Conservation (phyloP, 805 yeast species). For the Lipomyces mesembrius region DNA sequence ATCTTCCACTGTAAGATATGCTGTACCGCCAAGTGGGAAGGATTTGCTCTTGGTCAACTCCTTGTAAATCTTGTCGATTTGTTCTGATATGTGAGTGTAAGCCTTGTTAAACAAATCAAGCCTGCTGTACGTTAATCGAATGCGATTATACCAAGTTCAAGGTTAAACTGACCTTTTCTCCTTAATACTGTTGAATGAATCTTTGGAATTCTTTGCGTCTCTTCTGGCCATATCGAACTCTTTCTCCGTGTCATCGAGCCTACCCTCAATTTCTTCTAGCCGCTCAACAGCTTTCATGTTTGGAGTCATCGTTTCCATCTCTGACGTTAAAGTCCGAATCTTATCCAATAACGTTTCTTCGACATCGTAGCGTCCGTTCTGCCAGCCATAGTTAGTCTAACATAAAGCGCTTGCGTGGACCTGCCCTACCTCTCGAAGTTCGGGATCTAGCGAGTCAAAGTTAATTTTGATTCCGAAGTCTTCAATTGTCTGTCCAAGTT, state of each 20-base stretch:
- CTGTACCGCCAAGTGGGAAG: conserved; percentile 89
- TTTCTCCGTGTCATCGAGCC: conserved; percentile 62
- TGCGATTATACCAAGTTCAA: neutral
- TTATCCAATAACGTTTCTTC: conserved; percentile 40
- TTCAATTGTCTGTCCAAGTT: conserved; percentile 11
- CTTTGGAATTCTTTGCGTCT: conserved; percentile 59
- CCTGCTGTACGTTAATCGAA: conserved; percentile 19
- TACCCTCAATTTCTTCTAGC: conserved; percentile 66
- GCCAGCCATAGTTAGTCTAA: conserved; percentile 30
- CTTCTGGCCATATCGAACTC: conserved; percentile 68
- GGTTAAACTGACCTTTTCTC: conserved; percentile 52
- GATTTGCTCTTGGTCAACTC: conserved; percentile 77
- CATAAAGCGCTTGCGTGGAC: conserved; percentile 46
- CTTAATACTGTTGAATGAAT: conserved; percentile 64
- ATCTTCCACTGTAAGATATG: conserved; percentile 81
- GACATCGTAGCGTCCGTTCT: conserved; percentile 37
- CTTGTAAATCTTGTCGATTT: conserved; percentile 78
- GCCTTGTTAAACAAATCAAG: conserved; percentile 67
- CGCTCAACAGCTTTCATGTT: conserved; percentile 80
- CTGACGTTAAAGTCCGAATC: conserved; percentile 41
- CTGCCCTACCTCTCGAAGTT: conserved; percentile 48
- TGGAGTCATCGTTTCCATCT: conserved; percentile 62
- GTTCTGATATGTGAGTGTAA: conserved; percentile 71
- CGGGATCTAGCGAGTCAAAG: conserved; percentile 53
- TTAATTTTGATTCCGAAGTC: conserved; percentile 56